These are phyloP conservation scores for Xylaria hypoxylon DNA, from an alignment of 2,329 filamentous ascomycete species.

Conservation along the genomic window DNA sequence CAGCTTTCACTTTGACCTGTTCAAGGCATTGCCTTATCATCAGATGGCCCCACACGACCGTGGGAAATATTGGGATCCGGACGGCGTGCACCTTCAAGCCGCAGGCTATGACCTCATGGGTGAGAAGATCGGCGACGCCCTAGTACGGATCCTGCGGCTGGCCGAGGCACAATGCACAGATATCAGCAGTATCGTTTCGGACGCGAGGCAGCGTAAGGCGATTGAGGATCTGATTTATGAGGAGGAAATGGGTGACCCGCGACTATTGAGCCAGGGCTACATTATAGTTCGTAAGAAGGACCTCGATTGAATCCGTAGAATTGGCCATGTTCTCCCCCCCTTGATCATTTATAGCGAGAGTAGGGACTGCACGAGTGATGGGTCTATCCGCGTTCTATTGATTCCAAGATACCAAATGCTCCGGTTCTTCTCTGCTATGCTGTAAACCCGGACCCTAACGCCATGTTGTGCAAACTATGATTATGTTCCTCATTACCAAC, in stretches of 20 bases:
- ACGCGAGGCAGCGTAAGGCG: constrained; percentile 46
- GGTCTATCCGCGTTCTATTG: not conserved
- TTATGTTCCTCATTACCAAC: constrained; percentile 10
- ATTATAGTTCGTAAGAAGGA: constrained; percentile 65
- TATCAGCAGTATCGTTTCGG: constrained; percentile 46
- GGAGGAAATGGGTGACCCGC: constrained; percentile 63
- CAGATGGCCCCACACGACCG: constrained; percentile 60
- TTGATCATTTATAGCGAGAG: constrained; percentile 34
- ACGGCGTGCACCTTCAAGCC: constrained; percentile 68
- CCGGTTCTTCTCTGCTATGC: constrained; percentile 24
- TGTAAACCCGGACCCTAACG: constrained; percentile 27
- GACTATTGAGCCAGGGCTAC: constrained; percentile 63
- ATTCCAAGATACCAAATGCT: not conserved
- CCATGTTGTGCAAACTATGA: constrained; percentile 26
- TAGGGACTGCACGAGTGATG: not conserved
- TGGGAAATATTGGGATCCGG: constrained; percentile 65
- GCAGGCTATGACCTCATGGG: constrained; percentile 74
- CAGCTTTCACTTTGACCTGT: constrained; percentile 69
- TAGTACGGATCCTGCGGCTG: constrained; percentile 60
- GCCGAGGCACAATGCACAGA: constrained; percentile 50
- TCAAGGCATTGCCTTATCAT: constrained; percentile 65
- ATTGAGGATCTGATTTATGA: constrained; percentile 59
- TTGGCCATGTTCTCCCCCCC: too few relatives aligned
- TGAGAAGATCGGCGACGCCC: constrained; percentile 63
- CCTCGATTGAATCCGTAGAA: constrained; percentile 56